These are phyloP conservation scores for Arbutus unedo DNA, from an alignment of 148 eudicot genomes.

Conservation along the genomic window DNA sequence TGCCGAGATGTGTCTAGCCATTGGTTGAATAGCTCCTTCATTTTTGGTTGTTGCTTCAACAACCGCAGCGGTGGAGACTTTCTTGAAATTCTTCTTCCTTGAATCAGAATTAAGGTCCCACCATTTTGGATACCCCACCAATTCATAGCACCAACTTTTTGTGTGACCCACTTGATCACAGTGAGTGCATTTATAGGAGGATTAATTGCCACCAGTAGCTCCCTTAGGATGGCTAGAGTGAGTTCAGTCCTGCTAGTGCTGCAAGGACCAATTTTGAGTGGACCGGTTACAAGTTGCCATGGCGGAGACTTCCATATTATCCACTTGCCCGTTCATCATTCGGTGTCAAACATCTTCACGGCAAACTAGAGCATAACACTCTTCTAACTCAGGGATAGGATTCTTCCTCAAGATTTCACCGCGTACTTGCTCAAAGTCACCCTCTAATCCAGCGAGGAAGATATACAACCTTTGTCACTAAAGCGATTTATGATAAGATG, in stretches of 20 bases:
- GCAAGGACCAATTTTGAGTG: not conserved
- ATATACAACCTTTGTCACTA: too few relatives aligned
- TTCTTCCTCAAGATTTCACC: not conserved
- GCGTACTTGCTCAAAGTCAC: too few relatives aligned
- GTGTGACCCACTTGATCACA: too few relatives aligned
- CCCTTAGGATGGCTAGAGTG: too few relatives aligned
- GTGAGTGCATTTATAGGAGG: too few relatives aligned
- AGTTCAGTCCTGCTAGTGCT: not conserved
- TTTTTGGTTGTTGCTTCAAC: not conserved
- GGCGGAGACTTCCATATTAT: not conserved
- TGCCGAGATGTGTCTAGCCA: too few relatives aligned
- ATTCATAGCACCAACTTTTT: too few relatives aligned
- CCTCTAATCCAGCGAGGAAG: too few relatives aligned
- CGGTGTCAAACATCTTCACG: not conserved
- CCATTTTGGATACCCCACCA: too few relatives aligned
- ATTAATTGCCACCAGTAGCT: too few relatives aligned
- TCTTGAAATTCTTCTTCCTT: not conserved
- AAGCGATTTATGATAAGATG: not conserved
- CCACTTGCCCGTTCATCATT: not conserved
- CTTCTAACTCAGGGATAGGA: not conserved
- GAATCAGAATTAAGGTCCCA: not conserved
- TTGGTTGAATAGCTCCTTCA: not conserved
- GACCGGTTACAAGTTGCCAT: not conserved
- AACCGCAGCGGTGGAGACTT: not conserved
- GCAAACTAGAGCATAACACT: not conserved